These are phyloP conservation scores for Clavispora asparagi DNA, from an alignment of 805 yeast species.

Conservation along the genomic window DNA sequence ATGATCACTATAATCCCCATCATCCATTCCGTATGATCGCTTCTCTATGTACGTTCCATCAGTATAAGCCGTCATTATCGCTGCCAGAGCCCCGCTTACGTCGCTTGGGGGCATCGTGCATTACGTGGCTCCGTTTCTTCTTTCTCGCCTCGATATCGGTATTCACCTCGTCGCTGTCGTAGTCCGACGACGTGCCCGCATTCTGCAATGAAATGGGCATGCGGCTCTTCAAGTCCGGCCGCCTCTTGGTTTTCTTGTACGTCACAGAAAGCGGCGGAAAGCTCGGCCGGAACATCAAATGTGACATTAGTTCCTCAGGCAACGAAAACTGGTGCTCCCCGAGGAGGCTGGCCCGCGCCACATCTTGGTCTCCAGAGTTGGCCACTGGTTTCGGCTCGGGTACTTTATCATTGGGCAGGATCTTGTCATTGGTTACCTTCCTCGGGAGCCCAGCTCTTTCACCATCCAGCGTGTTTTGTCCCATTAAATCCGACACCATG, in stretches of 20 bases:
- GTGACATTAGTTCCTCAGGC: constrained; percentile 22
- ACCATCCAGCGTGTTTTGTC: too few species aligned
- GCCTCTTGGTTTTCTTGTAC: constrained; percentile 14
- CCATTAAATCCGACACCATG: too few species aligned
- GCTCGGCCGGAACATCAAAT: constrained; percentile 27
- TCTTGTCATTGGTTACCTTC: background rate
- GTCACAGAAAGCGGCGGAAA: constrained; percentile 36
- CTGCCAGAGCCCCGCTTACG: constrained; percentile 3
- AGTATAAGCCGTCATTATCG: background rate
- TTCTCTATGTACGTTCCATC: background rate
- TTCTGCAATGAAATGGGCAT: constrained; percentile 1
- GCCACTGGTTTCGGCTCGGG: background rate
- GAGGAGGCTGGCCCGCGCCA: constrained; percentile 14
- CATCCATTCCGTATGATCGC: too few species aligned
- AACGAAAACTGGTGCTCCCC: constrained; percentile 28
- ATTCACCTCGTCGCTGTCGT: constrained; percentile 14
- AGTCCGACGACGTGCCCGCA: constrained; percentile 14
- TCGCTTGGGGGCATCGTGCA: constrained; percentile 4
- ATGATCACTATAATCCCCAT: background rate
- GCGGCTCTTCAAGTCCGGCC: constrained; percentile 4
- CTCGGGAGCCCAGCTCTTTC: background rate
- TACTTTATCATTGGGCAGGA: background rate
- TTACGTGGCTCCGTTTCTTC: constrained; percentile 1
- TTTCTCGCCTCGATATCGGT: constrained; percentile 10
- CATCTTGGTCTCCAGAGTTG: background rate